A percentile compares a stretch with the other conserved stretches of the same genome.
phyloP scores from a whole-genome alignment of 129 eudicot genomes.

The Arctium minus region DNA sequence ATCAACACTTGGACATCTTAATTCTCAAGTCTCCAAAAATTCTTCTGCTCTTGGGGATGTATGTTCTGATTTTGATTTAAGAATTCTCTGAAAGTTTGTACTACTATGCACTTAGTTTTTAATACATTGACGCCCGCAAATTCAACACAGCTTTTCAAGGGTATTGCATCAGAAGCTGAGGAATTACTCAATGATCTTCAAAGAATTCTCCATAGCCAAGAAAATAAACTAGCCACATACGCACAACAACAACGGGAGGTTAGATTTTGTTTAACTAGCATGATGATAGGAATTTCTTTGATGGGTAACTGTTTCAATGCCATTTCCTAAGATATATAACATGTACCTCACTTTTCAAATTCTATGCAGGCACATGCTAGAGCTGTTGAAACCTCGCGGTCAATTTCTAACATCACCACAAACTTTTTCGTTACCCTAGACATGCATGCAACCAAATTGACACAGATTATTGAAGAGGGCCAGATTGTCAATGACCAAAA shows the following conservation, averaged over 20 bases:
- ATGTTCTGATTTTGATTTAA: slow-evolving; percentile 19
- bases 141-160: slow-evolving; percentile 57
- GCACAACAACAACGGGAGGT: slow-evolving; percentile 80
- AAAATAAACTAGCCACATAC: slow-evolving; percentile 46
- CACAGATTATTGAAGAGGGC: slow-evolving; percentile 68
- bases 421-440: slow-evolving; percentile 66
- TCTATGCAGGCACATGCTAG: slow-evolving; percentile 58
- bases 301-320: background rate
- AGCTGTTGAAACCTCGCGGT: slow-evolving; percentile 58
- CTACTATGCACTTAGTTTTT: background rate
- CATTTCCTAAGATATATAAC: background rate
- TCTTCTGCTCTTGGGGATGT: slow-evolving; percentile 86
- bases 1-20: slow-evolving; percentile 63
- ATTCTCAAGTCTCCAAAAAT: slow-evolving; percentile 83
- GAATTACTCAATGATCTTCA: slow-evolving; percentile 60
- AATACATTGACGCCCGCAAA: slow-evolving; percentile 10
- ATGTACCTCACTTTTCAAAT: background rate
- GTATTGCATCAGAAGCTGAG: slow-evolving; percentile 76
- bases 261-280: background rate
- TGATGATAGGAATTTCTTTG: background rate
- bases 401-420: slow-evolving; percentile 57
- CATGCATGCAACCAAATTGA: slow-evolving; percentile 57
- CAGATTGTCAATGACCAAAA: slow-evolving; percentile 63
- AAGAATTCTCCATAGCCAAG: slow-evolving; percentile 62
- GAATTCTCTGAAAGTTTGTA: background rate